phyloP scores from a whole-genome alignment of 108 stramenopile genomes.

The Bacterosira constricta region DNA sequence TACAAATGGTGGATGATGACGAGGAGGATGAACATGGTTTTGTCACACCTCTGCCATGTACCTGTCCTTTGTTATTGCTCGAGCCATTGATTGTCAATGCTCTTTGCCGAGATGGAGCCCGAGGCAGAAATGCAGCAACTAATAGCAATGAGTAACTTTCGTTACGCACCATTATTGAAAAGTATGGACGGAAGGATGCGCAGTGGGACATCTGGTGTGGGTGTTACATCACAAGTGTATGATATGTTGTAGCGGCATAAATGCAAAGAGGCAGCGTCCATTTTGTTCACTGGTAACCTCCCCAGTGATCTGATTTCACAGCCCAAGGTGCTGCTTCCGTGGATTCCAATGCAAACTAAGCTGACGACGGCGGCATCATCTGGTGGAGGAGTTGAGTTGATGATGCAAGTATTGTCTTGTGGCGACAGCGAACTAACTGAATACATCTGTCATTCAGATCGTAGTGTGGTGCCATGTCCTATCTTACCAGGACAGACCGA shows the following conservation, averaged over 20 bases:
- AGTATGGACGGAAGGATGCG: constrained; percentile 79
- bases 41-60: constrained; percentile 57
- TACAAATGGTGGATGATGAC: constrained; percentile 53
- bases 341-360: constrained; percentile 71
- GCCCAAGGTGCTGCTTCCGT: constrained; percentile 65
- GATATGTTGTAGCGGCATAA: constrained; percentile 61
- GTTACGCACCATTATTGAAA: constrained; percentile 73
- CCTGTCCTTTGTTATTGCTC: constrained; percentile 72
- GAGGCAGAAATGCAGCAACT: constrained; percentile 26
- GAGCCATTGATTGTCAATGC: constrained; percentile 87
- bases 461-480: constrained; percentile 49
- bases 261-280: constrained; percentile 65
- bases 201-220: constrained; percentile 70
- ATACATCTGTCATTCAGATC: constrained; percentile 61
- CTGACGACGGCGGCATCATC: constrained; percentile 47
- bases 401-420: constrained; percentile 61
- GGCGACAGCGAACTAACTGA: constrained; percentile 75
- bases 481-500: constrained; percentile 63
- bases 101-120: constrained; percentile 60
- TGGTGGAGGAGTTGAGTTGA: constrained; percentile 59
- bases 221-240: constrained; percentile 67
- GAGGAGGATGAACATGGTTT: constrained; percentile 56
- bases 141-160: constrained; percentile 30
- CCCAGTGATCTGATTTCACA: constrained; percentile 49
- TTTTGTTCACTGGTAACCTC: constrained; percentile 72